Base-by-base conservation (phyloP, 495 filamentous ascomycete genomes). In the Cercophora sp. region DNA sequence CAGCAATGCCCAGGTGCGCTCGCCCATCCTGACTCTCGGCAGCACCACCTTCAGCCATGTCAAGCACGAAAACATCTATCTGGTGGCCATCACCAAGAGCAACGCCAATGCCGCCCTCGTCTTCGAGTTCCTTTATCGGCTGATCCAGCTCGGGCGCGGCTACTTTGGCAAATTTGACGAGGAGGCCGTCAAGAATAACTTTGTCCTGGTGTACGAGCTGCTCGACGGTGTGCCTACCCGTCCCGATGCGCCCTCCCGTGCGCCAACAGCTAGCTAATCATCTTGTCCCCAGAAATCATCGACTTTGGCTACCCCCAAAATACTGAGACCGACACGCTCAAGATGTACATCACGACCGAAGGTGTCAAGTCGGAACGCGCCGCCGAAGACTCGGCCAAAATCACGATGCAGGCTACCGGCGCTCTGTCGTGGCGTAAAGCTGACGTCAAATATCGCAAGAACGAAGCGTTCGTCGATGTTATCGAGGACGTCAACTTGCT, bases 301-400 rank as follows among this genome's bases (percentile, higher is more conserved):
- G 94, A 99, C 71, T 99, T 97, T 66, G 94, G 94, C 61, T 99
- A 99, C 68, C 94, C 94, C 45, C 94, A 99, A 68, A 97, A 97
- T 70, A 97, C 94, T 58, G 94, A 99, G 74, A 92, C 91, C 34
- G 94, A 99, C 66, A 99, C 94, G 15, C 79, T 99, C 52, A 99
- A 97, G 75, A 96, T 97, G 92, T 97, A 99, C 76, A 99, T 99
- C 71, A 99, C 94, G 11, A 97, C 94, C 42, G 94, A 99, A 73
- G 93, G 94, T 37, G 94, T 99, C 74, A 96, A 95, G 70, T 93
- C 91, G 22, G 91, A 95, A 70, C 85, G 92, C 48, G 84, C 87
- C 45, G 85, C 89, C 75, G 88, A 91, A 65, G 91, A 97, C 69
- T 94, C 91, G 16, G 90, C 91, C 57, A 87, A 88, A 59, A 99